Evolutionary conservation across 2,329 filamentous ascomycete species (phyloP), one percentile per base, ranked within the genome.

Genomic region (Monosporascus sp.): DNA sequence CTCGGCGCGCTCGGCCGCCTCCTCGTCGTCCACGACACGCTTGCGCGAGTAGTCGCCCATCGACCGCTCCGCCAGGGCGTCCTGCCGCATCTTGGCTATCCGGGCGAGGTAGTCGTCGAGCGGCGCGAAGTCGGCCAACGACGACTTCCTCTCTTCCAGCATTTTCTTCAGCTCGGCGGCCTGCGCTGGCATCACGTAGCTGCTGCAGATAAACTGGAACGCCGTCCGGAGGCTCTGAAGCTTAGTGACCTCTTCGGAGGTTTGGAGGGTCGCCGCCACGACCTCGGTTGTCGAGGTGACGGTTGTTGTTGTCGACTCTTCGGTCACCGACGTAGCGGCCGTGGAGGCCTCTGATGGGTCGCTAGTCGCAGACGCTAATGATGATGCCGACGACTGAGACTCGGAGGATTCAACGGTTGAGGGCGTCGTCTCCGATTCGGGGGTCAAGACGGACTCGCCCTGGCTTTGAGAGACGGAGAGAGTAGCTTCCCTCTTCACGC

Each of bases 1-100:
- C 68, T 92, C 89, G 3, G 83, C 84, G 3, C 85, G 73, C 14
- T 78, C 76, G 14, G 82, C 79, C 37, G 82, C 81, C 24, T 83
- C 81, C 35, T 90, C 86, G 37, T 90, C 89, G 55, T 90, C 85
- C 0, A 78, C 67, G 1, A 71, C 70, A 17, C 86, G 79, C 68
- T 92, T 93, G 20, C 85, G 78, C 3, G 87, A 83, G 67, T 87
- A 90, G 68, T 92, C 87, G 2, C 76, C 79, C 8, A 84, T 71
- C 2, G 85, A 84, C 50, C 90, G 81, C 3, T 88, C 76, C 1
- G 87, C 83, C 6, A 84, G 70, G 1, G 88, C 89, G 66, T 96
- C 85, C 41, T 85, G 79, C 46, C 88, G 86, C 18, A 95, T 70
- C 41, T 81, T 80, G 0, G 82, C 75, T 3, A 97, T 72, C 53